Evolutionary conservation across 1,284 basidiomycete species (phyloP).

Genomic region (Puccinia triticina): DNA sequence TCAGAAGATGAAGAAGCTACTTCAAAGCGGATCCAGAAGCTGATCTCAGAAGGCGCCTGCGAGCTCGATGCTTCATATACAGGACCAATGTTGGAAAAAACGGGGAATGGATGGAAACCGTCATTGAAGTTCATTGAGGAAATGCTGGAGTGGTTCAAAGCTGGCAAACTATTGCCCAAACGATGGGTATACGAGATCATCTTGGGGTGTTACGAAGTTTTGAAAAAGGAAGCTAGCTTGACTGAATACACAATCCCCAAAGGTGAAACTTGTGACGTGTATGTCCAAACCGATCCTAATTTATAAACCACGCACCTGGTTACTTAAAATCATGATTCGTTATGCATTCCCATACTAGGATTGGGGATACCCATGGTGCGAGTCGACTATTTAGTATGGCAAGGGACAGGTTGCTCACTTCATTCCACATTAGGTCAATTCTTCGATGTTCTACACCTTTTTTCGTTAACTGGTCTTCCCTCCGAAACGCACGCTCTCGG

Average conservation of each 20-base stretch:
- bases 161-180: conserved; percentile 80
- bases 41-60: conserved; percentile 71
- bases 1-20: conserved; percentile 80
- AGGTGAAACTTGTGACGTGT: conserved; percentile 82
- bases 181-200: conserved; percentile 95
- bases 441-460: conserved; percentile 87
- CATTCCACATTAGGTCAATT: conserved; percentile 72
- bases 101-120: conserved; percentile 65
- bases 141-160: conserved; percentile 92
- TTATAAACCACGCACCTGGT: background rate
- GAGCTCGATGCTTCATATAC: conserved; percentile 71
- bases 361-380: conserved; percentile 53
- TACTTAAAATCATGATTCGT: background rate
- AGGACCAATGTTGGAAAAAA: conserved; percentile 67
- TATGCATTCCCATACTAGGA: conserved; percentile 12
- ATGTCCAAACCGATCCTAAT: conserved; percentile 64
- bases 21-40: conserved; percentile 71
- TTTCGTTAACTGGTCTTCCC: conserved; percentile 73
- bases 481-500: conserved; percentile 55
- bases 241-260: conserved; percentile 77
- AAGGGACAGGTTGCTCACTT: background rate
- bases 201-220: conserved; percentile 77
- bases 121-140: conserved; percentile 76
- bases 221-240: conserved; percentile 78
- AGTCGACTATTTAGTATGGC: background rate